These are phyloP conservation scores for Boletus rubropictus DNA, from an alignment of 768 basidiomycete species.

Conservation along the genomic window DNA sequence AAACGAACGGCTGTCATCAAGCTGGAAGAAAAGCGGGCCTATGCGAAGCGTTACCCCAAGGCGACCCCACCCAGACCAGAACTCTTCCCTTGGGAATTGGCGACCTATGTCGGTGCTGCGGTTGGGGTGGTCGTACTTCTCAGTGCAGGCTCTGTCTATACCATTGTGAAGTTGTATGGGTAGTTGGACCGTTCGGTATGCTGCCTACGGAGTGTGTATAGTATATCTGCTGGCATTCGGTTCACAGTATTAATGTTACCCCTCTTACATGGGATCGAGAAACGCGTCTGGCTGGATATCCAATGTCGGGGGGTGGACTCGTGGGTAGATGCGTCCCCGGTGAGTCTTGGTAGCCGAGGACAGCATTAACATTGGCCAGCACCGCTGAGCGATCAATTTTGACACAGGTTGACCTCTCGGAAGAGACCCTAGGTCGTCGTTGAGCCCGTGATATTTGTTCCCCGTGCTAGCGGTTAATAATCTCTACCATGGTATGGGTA, in stretches of 20 bases:
- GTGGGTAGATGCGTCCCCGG: no score
- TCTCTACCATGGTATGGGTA: no score
- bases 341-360: no score
- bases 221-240: background rate
- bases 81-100: conserved; percentile 28
- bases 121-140: conserved; percentile 26
- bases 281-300: background rate
- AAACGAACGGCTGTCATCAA: conserved; percentile 50
- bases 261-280: background rate
- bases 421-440: no score
- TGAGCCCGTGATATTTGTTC: no score
- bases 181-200: background rate
- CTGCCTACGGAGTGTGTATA: background rate
- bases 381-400: no score
- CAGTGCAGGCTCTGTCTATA: conserved; percentile 21
- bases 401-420: no score
- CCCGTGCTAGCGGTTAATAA: no score
- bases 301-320: background rate
- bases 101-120: conserved; percentile 25
- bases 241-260: background rate
- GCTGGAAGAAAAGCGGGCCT: conserved; percentile 39
- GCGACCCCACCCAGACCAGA: conserved; percentile 3
- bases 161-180: conserved; percentile 20
- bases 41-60: conserved; percentile 20
- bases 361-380: no score